These are phyloP conservation scores for Penstemon davidsonii DNA, from an alignment of 257 asterid species.

Conservation along the genomic window DNA sequence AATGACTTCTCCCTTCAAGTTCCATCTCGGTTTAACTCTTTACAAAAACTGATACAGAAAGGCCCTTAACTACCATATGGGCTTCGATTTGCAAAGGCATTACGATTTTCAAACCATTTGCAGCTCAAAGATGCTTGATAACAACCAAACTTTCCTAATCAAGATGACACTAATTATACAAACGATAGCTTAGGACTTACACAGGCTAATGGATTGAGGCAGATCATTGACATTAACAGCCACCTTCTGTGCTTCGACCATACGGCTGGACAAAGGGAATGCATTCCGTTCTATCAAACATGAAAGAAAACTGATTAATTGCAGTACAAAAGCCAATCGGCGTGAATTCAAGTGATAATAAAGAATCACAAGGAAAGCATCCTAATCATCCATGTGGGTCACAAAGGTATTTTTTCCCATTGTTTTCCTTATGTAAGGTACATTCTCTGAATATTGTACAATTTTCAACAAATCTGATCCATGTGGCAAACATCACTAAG, in stretches of 20 bases:
- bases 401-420: too few species aligned
- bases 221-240: slow-evolving; percentile 95
- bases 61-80: neutral
- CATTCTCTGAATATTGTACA: too few species aligned
- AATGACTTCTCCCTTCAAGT: neutral
- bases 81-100: neutral
- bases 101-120: neutral
- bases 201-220: slow-evolving; percentile 89
- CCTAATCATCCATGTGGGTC: slow-evolving; percentile 4
- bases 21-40: neutral
- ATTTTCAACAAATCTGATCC: neutral
- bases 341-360: slow-evolving; percentile 1
- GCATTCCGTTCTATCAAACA: slow-evolving; percentile 77
- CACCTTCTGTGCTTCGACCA: slow-evolving; percentile 99
- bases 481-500: neutral
- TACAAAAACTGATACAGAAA: neutral
- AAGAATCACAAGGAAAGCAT: neutral
- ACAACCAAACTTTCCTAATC: slow-evolving; percentile 4
- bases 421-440: too few species aligned
- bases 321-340: slow-evolving; percentile 9
- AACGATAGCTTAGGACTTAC: slow-evolving; percentile 49
- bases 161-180: neutral
- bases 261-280: slow-evolving; percentile 96
- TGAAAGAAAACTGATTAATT: slow-evolving; percentile 22
- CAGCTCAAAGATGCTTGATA: neutral